Base-by-base conservation (phyloP, 257 asterid species). In the Mentha longifolia region DNA sequence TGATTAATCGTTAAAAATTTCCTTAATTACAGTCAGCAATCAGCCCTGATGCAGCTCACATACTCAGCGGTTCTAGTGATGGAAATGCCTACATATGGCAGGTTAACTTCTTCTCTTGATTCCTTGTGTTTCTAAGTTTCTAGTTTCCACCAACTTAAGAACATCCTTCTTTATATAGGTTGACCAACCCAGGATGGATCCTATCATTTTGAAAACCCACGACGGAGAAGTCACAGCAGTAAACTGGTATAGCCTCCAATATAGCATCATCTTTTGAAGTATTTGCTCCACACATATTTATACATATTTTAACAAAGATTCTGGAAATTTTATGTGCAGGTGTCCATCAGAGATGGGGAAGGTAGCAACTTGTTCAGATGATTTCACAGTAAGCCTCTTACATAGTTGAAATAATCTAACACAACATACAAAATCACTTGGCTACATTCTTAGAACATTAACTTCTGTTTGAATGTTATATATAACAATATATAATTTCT, bases 11-110 rank as follows among this genome's bases (percentile, higher is more conserved):
- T 62, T 73, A 50, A 58, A 16, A 65, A 42, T 58, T 77, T 63
- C 55, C 76, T 61, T 41, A 25, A 71, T 75, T 82, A 75, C 90
- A 95, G 98, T 85, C 98, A 5, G 83, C 86, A 45, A 85, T 95
- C 54, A 92, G 97, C 78, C 96, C 97, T 65, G 97, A 95, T 79
- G 98, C 91, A 20, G 88, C 95, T 79, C 99, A 95, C 76, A 74
- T 92, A 52, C 96, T 95, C 68, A 85, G 98, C 64, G 99, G 99
- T 61, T 92, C 99, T 31, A 87, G 96, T 74, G 97, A 95, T 79
- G 97, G 99, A 72, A 85, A 86, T 78, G 99, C 97, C 77, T 89
- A 95, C 78, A 64, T 95, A 72, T 92, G 99, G 98, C 89, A 91
- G 95, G 95, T 89, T 37, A 31, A 59, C 59, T 22, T 70, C 68